Conservation (phyloP, 495 filamentous ascomycete species). For the Xylaria venustula region DNA sequence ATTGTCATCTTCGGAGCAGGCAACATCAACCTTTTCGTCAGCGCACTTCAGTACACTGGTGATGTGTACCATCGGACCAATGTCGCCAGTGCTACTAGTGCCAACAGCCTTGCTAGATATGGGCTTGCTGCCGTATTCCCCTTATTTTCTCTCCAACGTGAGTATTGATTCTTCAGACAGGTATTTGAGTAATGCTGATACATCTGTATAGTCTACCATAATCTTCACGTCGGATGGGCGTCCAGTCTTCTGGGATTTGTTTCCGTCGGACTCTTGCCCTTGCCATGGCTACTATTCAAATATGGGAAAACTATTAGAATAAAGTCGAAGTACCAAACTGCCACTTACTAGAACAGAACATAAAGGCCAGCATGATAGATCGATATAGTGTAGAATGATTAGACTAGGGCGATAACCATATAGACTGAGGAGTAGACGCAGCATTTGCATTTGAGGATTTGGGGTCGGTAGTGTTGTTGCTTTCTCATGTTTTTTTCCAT, state of each 20-base stretch:
- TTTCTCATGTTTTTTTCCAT: too few species aligned
- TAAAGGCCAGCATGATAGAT: too few species aligned
- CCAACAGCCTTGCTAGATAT: slow-evolving; percentile 66
- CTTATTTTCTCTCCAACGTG: slow-evolving; percentile 60
- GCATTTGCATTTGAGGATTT: too few species aligned
- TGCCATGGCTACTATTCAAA: slow-evolving; percentile 55
- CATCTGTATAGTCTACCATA: slow-evolving; percentile 49
- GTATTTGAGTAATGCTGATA: background rate
- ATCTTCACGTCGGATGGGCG: slow-evolving; percentile 59
- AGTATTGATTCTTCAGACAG: slow-evolving; percentile 16
- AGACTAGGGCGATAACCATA: too few species aligned
- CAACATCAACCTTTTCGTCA: slow-evolving; percentile 59
- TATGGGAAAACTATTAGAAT: slow-evolving; percentile 49
- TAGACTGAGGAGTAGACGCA: too few species aligned
- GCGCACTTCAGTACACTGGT: slow-evolving; percentile 50
- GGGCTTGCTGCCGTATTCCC: slow-evolving; percentile 62
- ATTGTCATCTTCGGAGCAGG: slow-evolving; percentile 67
- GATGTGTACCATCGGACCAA: slow-evolving; percentile 59
- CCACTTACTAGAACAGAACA: slow-evolving; percentile 4
- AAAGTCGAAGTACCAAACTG: slow-evolving; percentile 44
- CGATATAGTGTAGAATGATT: too few species aligned
- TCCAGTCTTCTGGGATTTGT: slow-evolving; percentile 60
- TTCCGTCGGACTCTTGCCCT: slow-evolving; percentile 55
- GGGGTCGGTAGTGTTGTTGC: too few species aligned
- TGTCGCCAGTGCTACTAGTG: slow-evolving; percentile 60